Base-by-base conservation (phyloP, 176 grass and related monocot species). In the Carex myosuroides region DNA sequence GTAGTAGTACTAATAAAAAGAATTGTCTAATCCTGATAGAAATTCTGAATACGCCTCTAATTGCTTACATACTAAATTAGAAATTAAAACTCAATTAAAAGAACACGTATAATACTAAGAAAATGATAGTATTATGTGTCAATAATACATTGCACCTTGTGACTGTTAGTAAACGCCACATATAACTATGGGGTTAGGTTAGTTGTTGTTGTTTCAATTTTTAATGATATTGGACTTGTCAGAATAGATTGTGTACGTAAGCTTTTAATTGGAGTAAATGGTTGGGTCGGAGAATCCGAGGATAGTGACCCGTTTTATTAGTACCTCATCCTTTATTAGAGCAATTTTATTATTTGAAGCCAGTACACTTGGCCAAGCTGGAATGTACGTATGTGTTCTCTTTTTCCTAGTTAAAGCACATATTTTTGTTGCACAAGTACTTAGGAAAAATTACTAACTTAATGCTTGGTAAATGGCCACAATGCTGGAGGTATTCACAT, bases 241-340 rank as follows among this genome's bases (percentile, higher is more conserved):
- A 78, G 73, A 78, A 17, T 30, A 53, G 73, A 77, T 55, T 9
- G 13, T 24, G 14, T 56, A 50, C 24, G 14, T 26, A 37, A 8
- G 73, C 73, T 55, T 77, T 77, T 77, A 77, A 56, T 56, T 30
- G 24, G 52, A 35, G 73, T 55, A 78, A 71, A 33, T 78, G 9
- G 14, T 18, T 8, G 24, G 50, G 22, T 78, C 52, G 24, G 52
- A 78, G 18, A 9, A 52, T 78, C 73, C 73, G 73, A 77, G 46
- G 46, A 77, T 75, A 26, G 17, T 53, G 44, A 75, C 12, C 50
- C 13, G 13, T 57, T 57, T 57, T 78, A 57, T 78, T 57, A 26
- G 50, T 6, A 57, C 12, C 8, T 78, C 24, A 18, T 33, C 1
- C 26, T 78, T 56, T 78, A 78, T 75, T 53, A 53, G 44, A 13